These are phyloP conservation scores for Aspergillus incahuasiensis DNA, from an alignment of 495 filamentous ascomycete genomes.

Conservation along the genomic window DNA sequence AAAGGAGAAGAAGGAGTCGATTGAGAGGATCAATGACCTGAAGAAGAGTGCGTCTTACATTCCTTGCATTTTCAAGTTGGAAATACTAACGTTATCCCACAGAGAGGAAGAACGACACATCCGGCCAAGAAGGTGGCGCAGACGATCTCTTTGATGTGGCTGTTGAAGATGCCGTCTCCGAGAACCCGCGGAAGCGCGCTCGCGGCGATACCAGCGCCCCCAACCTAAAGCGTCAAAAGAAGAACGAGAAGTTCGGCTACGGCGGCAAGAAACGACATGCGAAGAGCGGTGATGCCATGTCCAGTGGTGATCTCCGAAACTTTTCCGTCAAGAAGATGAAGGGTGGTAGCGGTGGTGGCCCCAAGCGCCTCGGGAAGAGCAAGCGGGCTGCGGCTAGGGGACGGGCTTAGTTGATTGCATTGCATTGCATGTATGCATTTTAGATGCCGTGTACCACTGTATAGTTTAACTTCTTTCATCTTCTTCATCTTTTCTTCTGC, in stretches of 20 bases:
- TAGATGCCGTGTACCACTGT: not conserved
- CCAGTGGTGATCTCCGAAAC: slow-evolving; percentile 68
- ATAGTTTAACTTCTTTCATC: not conserved
- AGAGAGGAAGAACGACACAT: slow-evolving; percentile 80
- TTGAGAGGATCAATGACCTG: slow-evolving; percentile 88
- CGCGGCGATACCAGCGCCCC: slow-evolving; percentile 35
- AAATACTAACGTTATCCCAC: slow-evolving; percentile 21
- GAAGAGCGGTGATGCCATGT: slow-evolving; percentile 83
- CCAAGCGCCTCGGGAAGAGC: slow-evolving; percentile 62
- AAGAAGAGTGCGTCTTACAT: slow-evolving; percentile 70
- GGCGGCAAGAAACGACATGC: slow-evolving; percentile 87
- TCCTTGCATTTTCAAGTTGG: slow-evolving; percentile 4
- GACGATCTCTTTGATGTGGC: slow-evolving; percentile 92
- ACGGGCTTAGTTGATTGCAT: slow-evolving; percentile 18
- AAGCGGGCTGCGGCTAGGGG: slow-evolving; percentile 48
- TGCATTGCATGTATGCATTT: slow-evolving; percentile 2
- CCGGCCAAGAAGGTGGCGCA: slow-evolving; percentile 59
- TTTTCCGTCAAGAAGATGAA: slow-evolving; percentile 88
- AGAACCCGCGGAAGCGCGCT: slow-evolving; percentile 37
- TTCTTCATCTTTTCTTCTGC: slow-evolving; percentile 7
- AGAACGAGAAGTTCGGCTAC: slow-evolving; percentile 87
- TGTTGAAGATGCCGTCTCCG: slow-evolving; percentile 70
- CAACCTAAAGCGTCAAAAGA: slow-evolving; percentile 78
- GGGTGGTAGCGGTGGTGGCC: slow-evolving; percentile 40
- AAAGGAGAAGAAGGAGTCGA: slow-evolving; percentile 81